Evolutionary conservation across 805 yeast genomes (phyloP).

Genomic region (Cyberlindnera saturnus): DNA sequence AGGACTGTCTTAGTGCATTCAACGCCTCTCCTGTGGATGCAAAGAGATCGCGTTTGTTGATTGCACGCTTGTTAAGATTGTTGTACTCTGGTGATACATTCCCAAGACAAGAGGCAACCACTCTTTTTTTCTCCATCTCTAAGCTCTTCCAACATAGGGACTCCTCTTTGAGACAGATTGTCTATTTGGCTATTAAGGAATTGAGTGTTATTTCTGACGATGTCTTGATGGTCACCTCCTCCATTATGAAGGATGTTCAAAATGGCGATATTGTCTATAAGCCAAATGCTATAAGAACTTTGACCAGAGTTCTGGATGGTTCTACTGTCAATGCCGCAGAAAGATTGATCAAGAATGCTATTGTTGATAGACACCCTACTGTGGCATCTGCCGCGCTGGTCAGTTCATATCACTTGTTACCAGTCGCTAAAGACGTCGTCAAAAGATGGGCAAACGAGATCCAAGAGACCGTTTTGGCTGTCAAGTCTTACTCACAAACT

Average conservation of each 20-base stretch:
- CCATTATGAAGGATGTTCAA: conserved; percentile 97
- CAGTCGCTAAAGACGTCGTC: conserved; percentile 86
- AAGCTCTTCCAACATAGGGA: conserved; percentile 92
- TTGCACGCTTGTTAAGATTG: conserved; percentile 78
- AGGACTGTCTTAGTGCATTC: conserved; percentile 89
- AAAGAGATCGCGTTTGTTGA: conserved; percentile 73
- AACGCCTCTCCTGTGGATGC: conserved; percentile 88
- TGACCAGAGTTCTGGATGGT: conserved; percentile 83
- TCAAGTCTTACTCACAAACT: conserved; percentile 35
- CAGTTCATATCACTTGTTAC: conserved; percentile 83
- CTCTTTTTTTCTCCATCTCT: conserved; percentile 87
- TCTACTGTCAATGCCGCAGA: conserved; percentile 91
- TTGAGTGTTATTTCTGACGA: conserved; percentile 80
- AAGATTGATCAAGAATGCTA: conserved; percentile 84
- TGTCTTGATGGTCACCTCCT: conserved; percentile 94
- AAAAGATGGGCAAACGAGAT: conserved; percentile 93
- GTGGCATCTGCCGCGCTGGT: conserved; percentile 92
- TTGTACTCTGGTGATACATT: conserved; percentile 82
- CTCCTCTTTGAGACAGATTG: conserved; percentile 83
- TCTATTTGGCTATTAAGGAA: conserved; percentile 91
- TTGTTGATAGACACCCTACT: conserved; percentile 84
- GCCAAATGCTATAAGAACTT: conserved; percentile 91
- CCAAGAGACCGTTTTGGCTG: conserved; percentile 75
- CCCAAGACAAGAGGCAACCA: conserved; percentile 85
- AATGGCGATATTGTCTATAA: conserved; percentile 78